Evolutionary conservation across 257 asterid species (phyloP).

Genomic region (Salvia splendens): DNA sequence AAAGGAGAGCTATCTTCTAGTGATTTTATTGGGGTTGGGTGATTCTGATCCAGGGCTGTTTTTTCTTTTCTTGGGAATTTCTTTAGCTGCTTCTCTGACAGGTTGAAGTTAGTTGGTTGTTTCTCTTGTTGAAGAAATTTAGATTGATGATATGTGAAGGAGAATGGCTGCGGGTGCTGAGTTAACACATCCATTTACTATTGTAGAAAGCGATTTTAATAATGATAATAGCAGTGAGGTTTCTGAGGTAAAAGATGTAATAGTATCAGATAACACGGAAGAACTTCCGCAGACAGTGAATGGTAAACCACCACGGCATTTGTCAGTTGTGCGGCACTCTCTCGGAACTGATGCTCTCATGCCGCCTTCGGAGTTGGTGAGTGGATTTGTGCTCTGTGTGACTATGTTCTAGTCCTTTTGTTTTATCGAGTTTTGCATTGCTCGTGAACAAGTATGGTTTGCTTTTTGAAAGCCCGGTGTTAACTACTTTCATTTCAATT

Average conservation of each 20-base stretch:
- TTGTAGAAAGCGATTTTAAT: constrained; percentile 38
- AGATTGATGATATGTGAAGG: constrained; percentile 43
- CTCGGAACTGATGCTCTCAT: constrained; percentile 47
- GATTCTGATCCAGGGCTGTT: constrained; percentile 9
- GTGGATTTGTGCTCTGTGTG: constrained; percentile 22
- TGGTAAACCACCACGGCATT: constrained; percentile 57
- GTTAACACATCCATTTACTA: constrained; percentile 40
- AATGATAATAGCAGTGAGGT: constrained; percentile 35
- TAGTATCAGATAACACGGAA: constrained; percentile 38
- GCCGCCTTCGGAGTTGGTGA: constrained; percentile 58
- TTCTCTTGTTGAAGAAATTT: constrained; percentile 12
- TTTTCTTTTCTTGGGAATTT: not conserved
- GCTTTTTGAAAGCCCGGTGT: too few species aligned
- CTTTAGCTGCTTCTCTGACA: not conserved
- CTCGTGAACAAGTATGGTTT: not conserved
- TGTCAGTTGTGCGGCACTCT: constrained; percentile 43
- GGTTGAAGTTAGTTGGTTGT: constrained; percentile 15
- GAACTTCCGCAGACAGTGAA: constrained; percentile 42
- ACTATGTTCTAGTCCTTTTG: constrained; percentile 9
- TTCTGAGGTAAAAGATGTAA: constrained; percentile 44
- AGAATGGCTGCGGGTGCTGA: constrained; percentile 72
- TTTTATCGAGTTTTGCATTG: constrained; percentile 10
- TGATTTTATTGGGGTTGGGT: constrained; percentile 14
- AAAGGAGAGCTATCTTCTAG: constrained; percentile 6
- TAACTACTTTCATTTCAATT: not conserved